phyloP scores from a whole-genome alignment of 371 early-diverging fungal genomes.

The Batkoa obscura region DNA sequence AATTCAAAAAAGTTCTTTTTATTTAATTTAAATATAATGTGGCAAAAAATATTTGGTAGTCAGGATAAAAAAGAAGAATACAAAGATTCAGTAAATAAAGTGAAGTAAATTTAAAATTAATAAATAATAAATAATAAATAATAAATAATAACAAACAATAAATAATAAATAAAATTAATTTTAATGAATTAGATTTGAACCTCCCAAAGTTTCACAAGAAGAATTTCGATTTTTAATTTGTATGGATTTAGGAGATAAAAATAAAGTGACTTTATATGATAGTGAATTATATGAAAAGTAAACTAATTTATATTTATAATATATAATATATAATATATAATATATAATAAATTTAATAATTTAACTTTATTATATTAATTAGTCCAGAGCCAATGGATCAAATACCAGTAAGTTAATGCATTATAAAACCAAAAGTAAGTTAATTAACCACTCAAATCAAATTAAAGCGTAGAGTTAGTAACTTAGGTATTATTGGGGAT shows the following conservation, averaged over 20 bases:
- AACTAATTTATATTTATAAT: no score
- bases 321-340: no score
- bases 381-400: not conserved
- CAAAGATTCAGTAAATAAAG: not conserved
- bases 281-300: not conserved
- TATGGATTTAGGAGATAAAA: not conserved
- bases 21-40: no score
- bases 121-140: no score
- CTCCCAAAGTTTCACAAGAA: not conserved
- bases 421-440: not conserved
- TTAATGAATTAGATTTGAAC: not conserved
- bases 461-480: slow-evolving; percentile 16
- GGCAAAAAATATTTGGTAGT: not conserved
- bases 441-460: not conserved
- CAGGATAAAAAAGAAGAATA: not conserved
- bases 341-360: no score
- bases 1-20: no score
- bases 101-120: not conserved
- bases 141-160: no score
- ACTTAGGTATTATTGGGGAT: slow-evolving; percentile 26
- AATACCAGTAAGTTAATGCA: not conserved
- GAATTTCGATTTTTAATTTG: not conserved
- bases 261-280: not conserved
- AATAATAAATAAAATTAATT: not conserved
- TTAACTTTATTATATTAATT: not conserved